Evolutionary conservation across 176 grass and related monocot genomes (phyloP).

Genomic region (Zizania latifolia): DNA sequence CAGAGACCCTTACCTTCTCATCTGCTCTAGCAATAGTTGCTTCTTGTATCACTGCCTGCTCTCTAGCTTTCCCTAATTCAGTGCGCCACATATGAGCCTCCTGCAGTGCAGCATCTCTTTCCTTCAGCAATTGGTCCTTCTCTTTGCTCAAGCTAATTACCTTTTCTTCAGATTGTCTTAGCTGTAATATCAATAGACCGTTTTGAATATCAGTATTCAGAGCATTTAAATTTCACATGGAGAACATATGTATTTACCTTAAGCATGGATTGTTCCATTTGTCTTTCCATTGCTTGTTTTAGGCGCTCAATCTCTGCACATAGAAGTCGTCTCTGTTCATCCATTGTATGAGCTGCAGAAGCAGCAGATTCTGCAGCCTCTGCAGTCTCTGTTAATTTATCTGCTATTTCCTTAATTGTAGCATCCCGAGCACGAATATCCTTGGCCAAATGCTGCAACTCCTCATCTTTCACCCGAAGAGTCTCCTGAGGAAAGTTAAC

Average conservation of each 20-base stretch:
- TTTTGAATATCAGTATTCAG: constrained; percentile 1
- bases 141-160: constrained; percentile 58
- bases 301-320: constrained; percentile 63
- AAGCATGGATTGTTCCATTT: constrained; percentile 56
- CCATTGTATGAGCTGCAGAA: constrained; percentile 70
- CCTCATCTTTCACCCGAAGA: constrained; percentile 95
- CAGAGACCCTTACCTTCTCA: constrained; percentile 69
- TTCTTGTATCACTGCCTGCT: constrained; percentile 82
- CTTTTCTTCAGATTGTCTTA: constrained; percentile 77
- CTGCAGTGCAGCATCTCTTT: constrained; percentile 73
- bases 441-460: constrained; percentile 85
- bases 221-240: neutral
- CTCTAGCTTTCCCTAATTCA: constrained; percentile 94
- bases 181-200: constrained; percentile 41
- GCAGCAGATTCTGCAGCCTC: constrained; percentile 81
- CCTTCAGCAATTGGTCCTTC: constrained; percentile 75
- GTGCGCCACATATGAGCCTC: constrained; percentile 87
- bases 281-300: constrained; percentile 58
- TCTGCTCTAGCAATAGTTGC: constrained; percentile 77
- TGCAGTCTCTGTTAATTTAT: constrained; percentile 87
- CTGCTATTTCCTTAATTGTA: constrained; percentile 82
- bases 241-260: constrained; percentile 42
- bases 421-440: constrained; percentile 73
- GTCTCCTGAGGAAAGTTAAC: constrained; percentile 58
- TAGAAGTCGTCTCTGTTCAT: constrained; percentile 64